These are phyloP conservation scores for Wallacemonas sp. DNA, from an alignment of 208 protist species.

Conservation along the genomic window DNA sequence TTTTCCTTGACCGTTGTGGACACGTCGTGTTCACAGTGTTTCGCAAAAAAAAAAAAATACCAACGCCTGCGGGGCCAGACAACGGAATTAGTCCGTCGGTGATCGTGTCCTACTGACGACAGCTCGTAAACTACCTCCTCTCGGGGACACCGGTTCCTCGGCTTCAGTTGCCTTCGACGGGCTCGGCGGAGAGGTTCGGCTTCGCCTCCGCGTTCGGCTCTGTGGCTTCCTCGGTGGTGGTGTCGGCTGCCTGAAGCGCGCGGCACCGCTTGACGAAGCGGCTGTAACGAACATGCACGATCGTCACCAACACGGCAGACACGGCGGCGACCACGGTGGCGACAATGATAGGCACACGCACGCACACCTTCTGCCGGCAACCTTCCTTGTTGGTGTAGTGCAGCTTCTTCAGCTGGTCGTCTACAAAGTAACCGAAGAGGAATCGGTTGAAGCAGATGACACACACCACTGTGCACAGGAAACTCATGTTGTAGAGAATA, in stretches of 20 bases:
- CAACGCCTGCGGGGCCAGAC: too few relatives aligned
- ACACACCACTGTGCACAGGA: conserved; percentile 46
- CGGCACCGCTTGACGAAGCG: conserved; percentile 33
- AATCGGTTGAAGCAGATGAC: conserved; percentile 70
- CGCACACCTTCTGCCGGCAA: conserved; percentile 30
- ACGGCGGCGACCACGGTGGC: conserved; percentile 35
- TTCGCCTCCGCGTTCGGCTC: not conserved
- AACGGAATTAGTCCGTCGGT: not conserved
- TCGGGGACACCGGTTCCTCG: too few relatives aligned
- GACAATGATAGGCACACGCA: conserved; percentile 48
- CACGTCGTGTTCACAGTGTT: too few relatives aligned
- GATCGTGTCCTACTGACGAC: too few relatives aligned
- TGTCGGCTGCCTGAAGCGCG: not conserved
- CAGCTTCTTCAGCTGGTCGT: conserved; percentile 46
- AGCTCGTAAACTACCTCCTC: too few relatives aligned
- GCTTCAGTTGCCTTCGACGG: not conserved
- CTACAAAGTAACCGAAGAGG: conserved; percentile 56
- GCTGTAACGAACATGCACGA: conserved; percentile 53
- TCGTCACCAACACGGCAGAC: conserved; percentile 19
- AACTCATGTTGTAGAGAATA: conserved; percentile 68
- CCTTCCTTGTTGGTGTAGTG: conserved; percentile 27
- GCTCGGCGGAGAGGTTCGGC: conserved; percentile 1
- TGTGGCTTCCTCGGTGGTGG: too few relatives aligned
- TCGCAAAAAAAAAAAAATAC: too few relatives aligned
- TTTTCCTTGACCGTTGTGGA: too few relatives aligned